Evolutionary conservation across 2,329 filamentous ascomycete species (phyloP).

Genomic region (Ophiocordyceps camponoti-floridani): DNA sequence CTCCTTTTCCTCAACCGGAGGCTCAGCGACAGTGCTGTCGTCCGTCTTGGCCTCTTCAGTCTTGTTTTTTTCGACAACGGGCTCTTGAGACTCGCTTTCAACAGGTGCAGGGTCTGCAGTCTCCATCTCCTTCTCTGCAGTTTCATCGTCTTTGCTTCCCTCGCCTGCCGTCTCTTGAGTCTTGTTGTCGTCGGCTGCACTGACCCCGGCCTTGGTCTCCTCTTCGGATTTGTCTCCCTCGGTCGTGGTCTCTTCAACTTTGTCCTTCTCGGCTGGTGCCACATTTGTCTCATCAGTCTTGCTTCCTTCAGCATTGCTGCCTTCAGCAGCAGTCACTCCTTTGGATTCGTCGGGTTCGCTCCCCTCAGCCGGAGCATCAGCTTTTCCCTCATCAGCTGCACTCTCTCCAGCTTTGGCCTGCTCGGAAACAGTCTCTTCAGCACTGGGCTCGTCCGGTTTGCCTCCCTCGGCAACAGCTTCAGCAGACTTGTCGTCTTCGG

Average conservation of each 20-base stretch:
- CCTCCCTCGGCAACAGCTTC: conserved; percentile 1
- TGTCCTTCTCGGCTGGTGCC: not conserved
- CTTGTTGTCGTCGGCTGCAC: not conserved
- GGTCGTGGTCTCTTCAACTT: not conserved
- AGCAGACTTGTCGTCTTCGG: not conserved
- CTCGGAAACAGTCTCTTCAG: not conserved
- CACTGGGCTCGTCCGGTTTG: not conserved
- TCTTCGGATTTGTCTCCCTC: not conserved
- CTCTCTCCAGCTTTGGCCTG: not conserved
- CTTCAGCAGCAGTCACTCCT: not conserved
- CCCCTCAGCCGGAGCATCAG: no score
- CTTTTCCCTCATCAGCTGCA: not conserved
- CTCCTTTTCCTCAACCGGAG: no score
- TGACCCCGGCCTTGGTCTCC: no score
- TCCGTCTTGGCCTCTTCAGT: no score
- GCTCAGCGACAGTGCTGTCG: no score
- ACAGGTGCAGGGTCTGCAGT: no score
- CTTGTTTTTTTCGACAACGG: not conserved
- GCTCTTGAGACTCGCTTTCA: not conserved
- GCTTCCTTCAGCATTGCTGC: not conserved
- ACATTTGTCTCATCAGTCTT: not conserved
- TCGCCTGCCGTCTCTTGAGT: no score
- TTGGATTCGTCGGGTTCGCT: not conserved
- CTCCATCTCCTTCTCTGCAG: no score
- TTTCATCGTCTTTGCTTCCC: no score